These are phyloP conservation scores for Cornus suecica DNA, from an alignment of 148 eudicot genomes.

Conservation along the genomic window DNA sequence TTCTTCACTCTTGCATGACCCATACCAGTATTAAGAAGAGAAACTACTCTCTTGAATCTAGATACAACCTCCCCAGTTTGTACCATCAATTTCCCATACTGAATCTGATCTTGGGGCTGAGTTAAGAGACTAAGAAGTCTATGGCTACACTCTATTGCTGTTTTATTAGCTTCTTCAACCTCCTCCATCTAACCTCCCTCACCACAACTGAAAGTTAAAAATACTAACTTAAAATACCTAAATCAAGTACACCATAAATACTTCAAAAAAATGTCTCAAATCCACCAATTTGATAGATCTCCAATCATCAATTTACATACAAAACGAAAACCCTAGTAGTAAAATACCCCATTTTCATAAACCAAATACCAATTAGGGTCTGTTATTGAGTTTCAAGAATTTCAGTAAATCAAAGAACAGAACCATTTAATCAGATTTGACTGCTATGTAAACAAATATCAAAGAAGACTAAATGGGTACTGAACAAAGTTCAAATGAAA, in stretches of 20 bases:
- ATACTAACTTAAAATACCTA: not conserved
- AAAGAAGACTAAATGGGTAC: too few relatives aligned
- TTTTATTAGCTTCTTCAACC: slow-evolving; percentile 70
- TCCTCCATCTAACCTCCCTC: slow-evolving; percentile 57
- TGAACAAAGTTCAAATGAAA: too few relatives aligned
- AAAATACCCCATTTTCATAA: slow-evolving; percentile 10
- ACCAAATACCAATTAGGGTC: too few relatives aligned
- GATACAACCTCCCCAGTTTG: slow-evolving; percentile 67
- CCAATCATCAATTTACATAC: not conserved
- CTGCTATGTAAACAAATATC: too few relatives aligned
- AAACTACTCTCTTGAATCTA: slow-evolving; percentile 70
- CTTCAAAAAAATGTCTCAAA: slow-evolving; percentile 12
- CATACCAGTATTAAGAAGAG: slow-evolving; percentile 52
- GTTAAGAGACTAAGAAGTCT: slow-evolving; percentile 54
- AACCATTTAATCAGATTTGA: too few relatives aligned
- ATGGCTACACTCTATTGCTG: slow-evolving; percentile 76
- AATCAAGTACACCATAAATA: not conserved
- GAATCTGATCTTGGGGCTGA: slow-evolving; percentile 51
- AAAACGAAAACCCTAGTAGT: not conserved
- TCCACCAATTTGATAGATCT: slow-evolving; percentile 6
- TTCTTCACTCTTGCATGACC: slow-evolving; percentile 86
- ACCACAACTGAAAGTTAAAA: slow-evolving; percentile 10
- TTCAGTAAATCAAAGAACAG: not conserved
- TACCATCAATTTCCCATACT: slow-evolving; percentile 35
- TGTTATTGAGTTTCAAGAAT: not conserved